A percentile compares a stretch with the other conserved stretches of the same genome.
Conservation (phyloP, 805 yeast species). For the Cephaloascus albidus region DNA sequence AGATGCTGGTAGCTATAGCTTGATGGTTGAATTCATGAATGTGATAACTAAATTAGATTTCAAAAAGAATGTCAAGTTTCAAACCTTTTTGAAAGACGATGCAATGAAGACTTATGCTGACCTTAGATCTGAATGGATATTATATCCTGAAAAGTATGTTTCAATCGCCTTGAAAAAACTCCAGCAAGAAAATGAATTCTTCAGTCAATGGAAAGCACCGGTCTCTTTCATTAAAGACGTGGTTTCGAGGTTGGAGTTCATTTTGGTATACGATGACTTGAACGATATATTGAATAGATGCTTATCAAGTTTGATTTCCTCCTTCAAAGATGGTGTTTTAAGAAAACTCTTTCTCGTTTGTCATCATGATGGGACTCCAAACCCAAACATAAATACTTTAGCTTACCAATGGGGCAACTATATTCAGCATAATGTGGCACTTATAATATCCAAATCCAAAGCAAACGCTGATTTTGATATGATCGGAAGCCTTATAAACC, state of each 20-base stretch:
- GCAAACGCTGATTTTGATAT: constrained; percentile 1
- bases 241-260: constrained; percentile 18
- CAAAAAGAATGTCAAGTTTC: constrained; percentile 6
- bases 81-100: not conserved
- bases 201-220: not conserved
- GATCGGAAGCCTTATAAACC: constrained; percentile 6
- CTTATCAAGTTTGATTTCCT: constrained; percentile 10
- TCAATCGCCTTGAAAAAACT: not conserved
- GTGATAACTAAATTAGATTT: constrained; percentile 13
- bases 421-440: constrained; percentile 2
- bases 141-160: not conserved
- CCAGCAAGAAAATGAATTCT: not conserved
- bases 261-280: constrained; percentile 17
- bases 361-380: not conserved
- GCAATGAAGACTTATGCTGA: constrained; percentile 6
- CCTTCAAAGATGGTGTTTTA: not conserved
- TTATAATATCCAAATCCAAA: constrained; percentile 3
- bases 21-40: constrained; percentile 8
- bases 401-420: not conserved
- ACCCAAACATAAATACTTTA: not conserved
- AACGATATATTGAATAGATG: constrained; percentile 8
- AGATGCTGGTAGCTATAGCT: constrained; percentile 1
- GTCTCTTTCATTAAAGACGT: constrained; percentile 10
- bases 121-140: constrained; percentile 10
- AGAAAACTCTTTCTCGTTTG: not conserved